A percentile compares a stretch with the other conserved stretches of the same genome.
These are phyloP conservation scores for Linderniella brevidens DNA, from an alignment of 257 asterid species.

Conservation along the genomic window DNA sequence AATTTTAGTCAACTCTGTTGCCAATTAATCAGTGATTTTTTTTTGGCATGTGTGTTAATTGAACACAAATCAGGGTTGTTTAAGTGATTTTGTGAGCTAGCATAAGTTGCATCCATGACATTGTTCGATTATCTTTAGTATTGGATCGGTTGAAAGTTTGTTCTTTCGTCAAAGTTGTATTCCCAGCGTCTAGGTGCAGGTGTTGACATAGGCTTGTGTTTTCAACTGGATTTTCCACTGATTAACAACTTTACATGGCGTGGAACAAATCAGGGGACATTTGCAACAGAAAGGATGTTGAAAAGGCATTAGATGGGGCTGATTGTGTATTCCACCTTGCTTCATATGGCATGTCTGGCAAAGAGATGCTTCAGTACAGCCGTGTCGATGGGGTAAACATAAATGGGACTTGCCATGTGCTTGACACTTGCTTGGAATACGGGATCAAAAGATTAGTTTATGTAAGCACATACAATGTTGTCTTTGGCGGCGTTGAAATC, in stretches of 20 bases:
- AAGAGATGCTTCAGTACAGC: constrained; percentile 85
- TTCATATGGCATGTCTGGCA: constrained; percentile 93
- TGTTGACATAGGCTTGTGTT: too few species aligned
- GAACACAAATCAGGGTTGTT: too few species aligned
- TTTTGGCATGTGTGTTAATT: too few species aligned
- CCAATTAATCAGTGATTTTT: neutral
- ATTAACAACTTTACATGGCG: neutral
- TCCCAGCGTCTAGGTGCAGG: too few species aligned
- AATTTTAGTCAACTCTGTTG: neutral
- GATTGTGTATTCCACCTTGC: constrained; percentile 96
- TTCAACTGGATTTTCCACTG: too few species aligned
- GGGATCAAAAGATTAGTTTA: constrained; percentile 68
- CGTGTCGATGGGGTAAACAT: constrained; percentile 71
- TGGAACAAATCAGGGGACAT: constrained; percentile 44
- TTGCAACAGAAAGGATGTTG: constrained; percentile 44
- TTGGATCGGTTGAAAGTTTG: too few species aligned
- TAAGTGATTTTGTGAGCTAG: too few species aligned
- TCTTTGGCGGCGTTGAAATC: constrained; percentile 74
- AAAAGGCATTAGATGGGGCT: constrained; percentile 50
- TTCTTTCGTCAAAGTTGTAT: too few species aligned
- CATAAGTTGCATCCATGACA: too few species aligned
- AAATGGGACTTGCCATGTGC: constrained; percentile 63
- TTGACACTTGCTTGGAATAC: constrained; percentile 69
- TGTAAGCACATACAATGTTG: constrained; percentile 80
- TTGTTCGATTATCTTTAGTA: too few species aligned